phyloP scores from a whole-genome alignment of 192 early-diverging fungal genomes.

The Geranomyces variabilis region DNA sequence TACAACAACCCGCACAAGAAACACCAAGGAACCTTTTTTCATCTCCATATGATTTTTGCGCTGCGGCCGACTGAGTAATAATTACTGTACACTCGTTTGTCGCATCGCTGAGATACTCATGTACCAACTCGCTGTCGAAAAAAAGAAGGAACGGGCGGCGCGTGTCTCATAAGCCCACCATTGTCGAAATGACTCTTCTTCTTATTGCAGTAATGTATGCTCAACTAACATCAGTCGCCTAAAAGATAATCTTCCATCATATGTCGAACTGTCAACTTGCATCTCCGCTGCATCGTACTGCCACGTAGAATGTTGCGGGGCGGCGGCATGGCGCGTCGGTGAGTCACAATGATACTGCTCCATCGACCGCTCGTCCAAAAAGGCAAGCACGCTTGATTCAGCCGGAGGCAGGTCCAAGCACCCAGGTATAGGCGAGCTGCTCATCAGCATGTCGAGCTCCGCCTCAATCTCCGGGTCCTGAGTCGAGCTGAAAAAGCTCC shows the following conservation, averaged over 20 bases:
- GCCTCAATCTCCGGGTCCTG: neutral
- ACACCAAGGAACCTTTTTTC: conserved; percentile 73
- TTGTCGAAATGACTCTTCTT: neutral
- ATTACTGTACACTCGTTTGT: conserved; percentile 68
- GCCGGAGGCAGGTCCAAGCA: neutral
- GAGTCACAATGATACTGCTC: too few relatives aligned
- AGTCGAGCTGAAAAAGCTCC: neutral
- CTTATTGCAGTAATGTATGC: neutral
- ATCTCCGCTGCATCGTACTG: too few relatives aligned
- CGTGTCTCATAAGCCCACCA: neutral
- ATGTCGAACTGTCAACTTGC: neutral
- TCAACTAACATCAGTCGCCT: conserved; percentile 4
- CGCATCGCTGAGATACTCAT: conserved; percentile 8
- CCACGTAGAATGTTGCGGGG: too few relatives aligned
- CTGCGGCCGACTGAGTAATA: conserved; percentile 83
- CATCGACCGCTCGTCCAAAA: neutral
- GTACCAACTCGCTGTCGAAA: conserved; percentile 2
- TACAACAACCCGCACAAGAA: neutral
- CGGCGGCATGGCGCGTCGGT: too few relatives aligned
- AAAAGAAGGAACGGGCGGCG: too few relatives aligned
- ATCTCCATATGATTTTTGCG: conserved; percentile 91
- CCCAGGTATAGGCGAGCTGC: neutral
- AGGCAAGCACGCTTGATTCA: too few relatives aligned
- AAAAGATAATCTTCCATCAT: conserved; percentile 4
- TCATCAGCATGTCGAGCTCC: neutral